Evolutionary conservation across 1,139 yeast species (phyloP), one percentile per base, ranked within the genome.

Genomic region (Pichia inconspicua): DNA sequence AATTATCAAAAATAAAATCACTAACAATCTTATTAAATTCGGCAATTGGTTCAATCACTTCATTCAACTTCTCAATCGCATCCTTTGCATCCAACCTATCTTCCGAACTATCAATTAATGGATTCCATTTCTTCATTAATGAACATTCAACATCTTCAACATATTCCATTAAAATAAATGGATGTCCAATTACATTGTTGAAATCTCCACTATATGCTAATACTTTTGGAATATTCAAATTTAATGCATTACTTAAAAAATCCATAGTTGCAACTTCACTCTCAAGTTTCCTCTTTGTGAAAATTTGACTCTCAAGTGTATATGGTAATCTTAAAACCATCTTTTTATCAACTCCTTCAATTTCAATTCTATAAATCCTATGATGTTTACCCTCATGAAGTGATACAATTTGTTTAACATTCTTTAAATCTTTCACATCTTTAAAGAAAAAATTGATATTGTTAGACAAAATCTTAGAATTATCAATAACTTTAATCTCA

Each of bases 211-310:
- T 84, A 70, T 84, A 92, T 28, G 90, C 80, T 47, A 82, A 67
- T 10, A 88, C 85, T 55, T 78, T 78, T 41, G 97, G 97, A 43
- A 85, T 86, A 32, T 75, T 73, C 42, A 71, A 64, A 2, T 70
- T 71, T 40, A 80, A 64, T 56, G 80, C 81, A 57, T 75, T 66
- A 45, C 72, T 66, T 48, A 83, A 73, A 64, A 86, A 90, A 65
- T 90, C 97, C 71, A 85, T 72, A 1, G 97, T 90, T 25, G 98
- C 98, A 43, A 83, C 96, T 67, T 92, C 98, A 65, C 92, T 81
- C 64, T 84, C 82, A 60, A 92, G 73, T 55, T 87, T 82, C 54
- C 79, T 73, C 42, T 78, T 70, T 48, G 84, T 77, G 48, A 84
- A 79, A 53, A 74, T 77, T 50, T 78, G 80, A 25, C 85, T 75